Evolutionary conservation across 2,329 filamentous ascomycete genomes (phyloP), one percentile per base, ranked within the genome.

Genomic region (Xylaria sp.): DNA sequence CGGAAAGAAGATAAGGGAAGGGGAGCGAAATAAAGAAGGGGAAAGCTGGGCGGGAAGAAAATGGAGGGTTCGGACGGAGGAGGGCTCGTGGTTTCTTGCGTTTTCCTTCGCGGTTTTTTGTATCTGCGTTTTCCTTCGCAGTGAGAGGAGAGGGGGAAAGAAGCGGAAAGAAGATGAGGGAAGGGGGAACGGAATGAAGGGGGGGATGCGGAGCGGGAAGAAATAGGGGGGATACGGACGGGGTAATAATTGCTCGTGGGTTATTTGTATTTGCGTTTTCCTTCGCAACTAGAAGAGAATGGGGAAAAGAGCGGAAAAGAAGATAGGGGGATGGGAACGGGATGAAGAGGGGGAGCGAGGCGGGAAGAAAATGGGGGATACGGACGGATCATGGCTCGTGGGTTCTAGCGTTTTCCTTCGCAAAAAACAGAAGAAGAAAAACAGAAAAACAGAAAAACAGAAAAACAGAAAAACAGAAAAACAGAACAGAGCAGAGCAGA

Each of bases 211-310:
- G 37, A 42, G 37, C 37, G 37, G 37, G 16, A 42, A 42, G 37
- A 42, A n/a, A 18, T 12, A 12, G 5, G 10, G 5, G 10, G 16
- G 18, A 51, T 12, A 13, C 27, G 50, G 50, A 21, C 13, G 29
- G 21, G 21, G 47, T 25, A 25, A 50, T 3, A 25, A 50, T 3
- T 21, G 47, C 29, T 51, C 48, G 48, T 51, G 48, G 48, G 48
- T 51, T 51, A 5, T 23, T 51, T 51, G 23, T 23, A 23, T 51
- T 51, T 48, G 47, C 21, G 47, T 27, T 50, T 50, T 50, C 47
- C 47, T 50, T 50, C 47, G 21, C 47, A 18, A 23, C 16, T 10
- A 50, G 47, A 50, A 9, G 47, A 50, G 47, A 25, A 25, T 25
- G 37, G 10, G 37, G 37, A 40, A 16, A 4, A 12, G 37, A 13